Base-by-base conservation (phyloP, 2,329 filamentous ascomycete genomes). In the Fusarium sp. region DNA sequence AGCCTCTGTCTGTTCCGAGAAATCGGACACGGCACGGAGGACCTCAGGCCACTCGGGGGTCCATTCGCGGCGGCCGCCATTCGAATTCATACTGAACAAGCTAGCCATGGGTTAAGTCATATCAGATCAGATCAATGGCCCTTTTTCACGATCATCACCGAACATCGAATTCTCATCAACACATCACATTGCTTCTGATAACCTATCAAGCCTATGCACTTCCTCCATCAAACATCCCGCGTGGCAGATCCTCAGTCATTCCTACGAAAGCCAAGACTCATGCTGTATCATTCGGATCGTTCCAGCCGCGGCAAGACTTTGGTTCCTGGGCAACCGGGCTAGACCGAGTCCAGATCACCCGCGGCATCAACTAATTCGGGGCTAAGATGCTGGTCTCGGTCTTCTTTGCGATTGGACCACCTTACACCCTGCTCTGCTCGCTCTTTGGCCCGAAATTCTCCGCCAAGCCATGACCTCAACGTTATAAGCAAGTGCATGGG, bases 291-390 rank as follows among this genome's bases (percentile, higher is more conserved):
- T 47, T 28, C 42, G 28, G 45, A 56, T 56, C 13, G 29, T 35
- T 32, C 45, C 32, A 38, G 32, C 38, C 52, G 39, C 47, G 62
- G 62, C 61, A 51, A 43, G 46, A 19, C 49, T 38, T 47, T 32
- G 43, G 31, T 43, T 40, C 35, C 42, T 47, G 38, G 44, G 40
- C 35, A 41, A 39, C 29, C 24, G 49, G 48, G 38, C 64, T 59
- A 65, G 38, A 35, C 64, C 45, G 22, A 50, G 64, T 53, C 31
- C 15, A 65, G 61, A 55, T 47, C 39, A 31, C 41, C 63, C 64
- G 64, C 61, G 64, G 64, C 57, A 65, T 44, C 24, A 29, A 53
- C 64, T 53, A 61, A 49, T 42, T 47, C 49, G 58, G 58, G 24
- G 55, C 52, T 49, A 53, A 61, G 55, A 45, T 42, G 38, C 41